Evolutionary conservation across 208 protist species (phyloP), one percentile per base, ranked within the genome.

Genomic region (Angomonas deanei): DNA sequence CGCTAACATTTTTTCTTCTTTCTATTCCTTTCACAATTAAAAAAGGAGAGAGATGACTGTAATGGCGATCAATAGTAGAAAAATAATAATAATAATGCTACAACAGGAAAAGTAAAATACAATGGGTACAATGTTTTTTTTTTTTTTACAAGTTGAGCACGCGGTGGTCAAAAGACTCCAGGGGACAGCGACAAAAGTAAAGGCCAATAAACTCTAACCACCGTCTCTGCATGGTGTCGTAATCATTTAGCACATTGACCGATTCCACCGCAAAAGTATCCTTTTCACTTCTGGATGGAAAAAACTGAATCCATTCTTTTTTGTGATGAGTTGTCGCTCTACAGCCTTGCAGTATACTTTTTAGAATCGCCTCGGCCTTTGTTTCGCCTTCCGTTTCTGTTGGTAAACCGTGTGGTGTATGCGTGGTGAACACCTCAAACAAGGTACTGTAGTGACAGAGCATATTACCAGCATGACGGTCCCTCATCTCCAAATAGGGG

Each of bases 1-100:
- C 6, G 77, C 80, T 33, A 91, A 82, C 82, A 92, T 89, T 17
- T 0, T 53, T 53, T 53, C 5, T 53, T 53, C n/a, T n/a, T n/a
- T n/a, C n/a, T n/a, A n/a, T n/a, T 15, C 15, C 34, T 42, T 42
- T 42, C 34, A 53, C 38, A 64, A 15, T 34, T 24, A 64, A 24
- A 63, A n/a, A n/a, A n/a, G n/a, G n/a, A n/a, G n/a, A n/a, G n/a
- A n/a, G n/a, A n/a, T n/a, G n/a, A n/a, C n/a, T n/a, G n/a, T n/a
- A n/a, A n/a, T n/a, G n/a, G n/a, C n/a, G n/a, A n/a, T n/a, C n/a
- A 38, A 24, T 54, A 34, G 39, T 66, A 72, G 50, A 23, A 24
- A 46, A 28, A 17, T 23, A 57, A 26, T 47, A 48, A 6, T 24
- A 38, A 24, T 39, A 58, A 27, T 52, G 36, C 26, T 10, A 32